These are phyloP conservation scores for Pseudozyma flocculosa DNA, from an alignment of 1,284 basidiomycete genomes.

Conservation along the genomic window DNA sequence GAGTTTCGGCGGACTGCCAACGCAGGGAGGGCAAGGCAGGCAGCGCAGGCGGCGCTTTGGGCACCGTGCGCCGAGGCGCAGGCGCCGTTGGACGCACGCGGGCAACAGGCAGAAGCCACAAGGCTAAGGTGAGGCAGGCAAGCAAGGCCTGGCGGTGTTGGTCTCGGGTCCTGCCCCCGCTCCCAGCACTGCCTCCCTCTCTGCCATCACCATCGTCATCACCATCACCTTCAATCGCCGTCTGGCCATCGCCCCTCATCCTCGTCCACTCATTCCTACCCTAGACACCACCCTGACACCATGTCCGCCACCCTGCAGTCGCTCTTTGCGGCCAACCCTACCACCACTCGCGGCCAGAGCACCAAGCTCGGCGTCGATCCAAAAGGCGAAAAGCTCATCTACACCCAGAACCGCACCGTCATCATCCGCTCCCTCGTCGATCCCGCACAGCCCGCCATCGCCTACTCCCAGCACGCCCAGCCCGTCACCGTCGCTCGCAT, in stretches of 20 bases:
- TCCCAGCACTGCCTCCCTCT: too few relatives aligned
- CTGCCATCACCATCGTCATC: too few relatives aligned
- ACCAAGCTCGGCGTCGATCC: constrained; percentile 75
- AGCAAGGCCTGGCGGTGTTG: too few relatives aligned
- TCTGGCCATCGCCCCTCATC: constrained; percentile 1
- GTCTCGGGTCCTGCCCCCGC: too few relatives aligned
- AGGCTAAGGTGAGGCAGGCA: too few relatives aligned
- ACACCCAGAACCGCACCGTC: constrained; percentile 80
- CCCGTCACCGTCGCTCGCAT: constrained; percentile 85
- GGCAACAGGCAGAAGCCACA: too few relatives aligned
- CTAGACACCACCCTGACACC: background rate
- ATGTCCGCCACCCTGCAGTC: constrained; percentile 34
- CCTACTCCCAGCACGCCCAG: constrained; percentile 79
- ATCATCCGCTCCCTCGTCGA: constrained; percentile 61
- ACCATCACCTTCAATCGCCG: too few relatives aligned
- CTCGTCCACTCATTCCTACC: constrained; percentile 1
- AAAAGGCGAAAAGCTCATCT: constrained; percentile 73
- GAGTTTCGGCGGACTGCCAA: too few relatives aligned
- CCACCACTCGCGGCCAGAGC: constrained; percentile 65
- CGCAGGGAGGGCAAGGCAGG: too few relatives aligned
- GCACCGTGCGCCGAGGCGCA: too few relatives aligned
- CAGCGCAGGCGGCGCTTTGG: too few relatives aligned
- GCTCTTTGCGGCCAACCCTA: constrained; percentile 44
- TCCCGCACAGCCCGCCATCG: constrained; percentile 49
- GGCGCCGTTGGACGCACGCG: too few relatives aligned